Evolutionary conservation across 2,329 filamentous ascomycete genomes (phyloP), one percentile per base, ranked within the genome.

Genomic region (Nemania bipapillata): DNA sequence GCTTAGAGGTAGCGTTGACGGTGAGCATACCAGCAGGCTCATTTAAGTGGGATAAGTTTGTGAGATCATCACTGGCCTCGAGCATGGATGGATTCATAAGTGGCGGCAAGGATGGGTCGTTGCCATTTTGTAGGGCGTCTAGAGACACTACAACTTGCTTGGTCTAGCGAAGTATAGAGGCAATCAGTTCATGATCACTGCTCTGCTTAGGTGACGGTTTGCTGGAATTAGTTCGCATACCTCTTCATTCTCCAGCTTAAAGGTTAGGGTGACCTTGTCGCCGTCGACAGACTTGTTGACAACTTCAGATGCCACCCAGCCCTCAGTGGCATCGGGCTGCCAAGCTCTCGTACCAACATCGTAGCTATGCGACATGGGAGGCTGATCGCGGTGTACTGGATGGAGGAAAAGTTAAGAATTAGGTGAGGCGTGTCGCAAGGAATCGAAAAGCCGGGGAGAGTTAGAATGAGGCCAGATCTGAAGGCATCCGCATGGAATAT

Each of bases 21-120:
- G 59, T 15, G 50, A 62, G 66, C 73, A 65, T 76, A 97, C 94
- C 94, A 80, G 96, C 96, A 78, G 96, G 96, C 82, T 99, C 96
- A 84, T 99, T 99, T 71, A 99, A 84, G 88, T 99, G 94, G 75
- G 96, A 99, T 74, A 99, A 82, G 81, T 97, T 98, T 72, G 96
- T 99, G 77, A 99, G 84, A 81, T 99, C 96, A 83, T 99, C 96
- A 83, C 94, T 97, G 75, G 96, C 96, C 87, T 99, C 96, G 74
- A 99, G 91, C 89, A 98, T 96, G 60, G 95, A 89, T 74, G 96
- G 96, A 81, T 99, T 99, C 94, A 98, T 98, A 76, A 99, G 83
- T 58, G 96, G 96, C 55, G 96, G 96, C 72, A 99, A 86, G 65
- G 89, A 89, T 61, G 90, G 84, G 82, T 94, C 91, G 78, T 90